Percentiles rank a stretch among this genome's conserved stretches.
phyloP scores from a whole-genome alignment of 495 filamentous ascomycete genomes.

The Poronia punctata region DNA sequence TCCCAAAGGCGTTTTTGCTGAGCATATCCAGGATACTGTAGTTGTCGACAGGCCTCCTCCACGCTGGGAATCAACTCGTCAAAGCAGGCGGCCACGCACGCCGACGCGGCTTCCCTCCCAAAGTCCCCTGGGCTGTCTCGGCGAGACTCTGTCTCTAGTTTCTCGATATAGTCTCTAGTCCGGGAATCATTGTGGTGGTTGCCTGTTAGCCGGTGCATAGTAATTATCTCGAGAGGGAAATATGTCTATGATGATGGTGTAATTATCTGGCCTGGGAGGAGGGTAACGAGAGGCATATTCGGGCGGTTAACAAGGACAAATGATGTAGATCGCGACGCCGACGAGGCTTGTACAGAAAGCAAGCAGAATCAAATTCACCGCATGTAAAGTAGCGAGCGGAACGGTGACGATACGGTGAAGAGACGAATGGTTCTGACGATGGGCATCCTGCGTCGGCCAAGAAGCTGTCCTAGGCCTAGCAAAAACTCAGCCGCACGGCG shows the following conservation, averaged over 20 bases:
- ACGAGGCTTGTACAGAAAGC: conserved; percentile 16
- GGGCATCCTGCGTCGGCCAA: conserved; percentile 5
- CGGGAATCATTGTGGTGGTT: neutral
- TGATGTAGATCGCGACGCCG: no score
- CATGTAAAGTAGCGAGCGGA: neutral
- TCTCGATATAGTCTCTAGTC: neutral
- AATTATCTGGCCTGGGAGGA: conserved; percentile 11
- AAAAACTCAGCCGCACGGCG: conserved; percentile 19
- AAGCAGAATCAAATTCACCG: conserved; percentile 5
- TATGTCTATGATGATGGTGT: conserved; percentile 13
- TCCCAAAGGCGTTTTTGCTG: conserved; percentile 24
- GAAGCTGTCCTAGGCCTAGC: conserved; percentile 12
- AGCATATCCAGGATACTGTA: conserved; percentile 13
- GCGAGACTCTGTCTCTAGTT: neutral
- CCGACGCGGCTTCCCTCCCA: conserved; percentile 11
- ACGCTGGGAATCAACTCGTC: conserved; percentile 16
- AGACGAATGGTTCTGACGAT: conserved; percentile 1
- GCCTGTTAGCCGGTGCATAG: conserved; percentile 12
- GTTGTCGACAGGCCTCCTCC: conserved; percentile 18
- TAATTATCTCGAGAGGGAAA: conserved; percentile 2
- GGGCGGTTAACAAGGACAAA: neutral
- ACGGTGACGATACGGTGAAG: conserved; percentile 2
- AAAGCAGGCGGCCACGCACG: conserved; percentile 18
- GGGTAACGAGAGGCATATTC: conserved; percentile 22
- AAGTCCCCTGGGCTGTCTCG: conserved; percentile 5